These are phyloP conservation scores for Phytophthora nicotianae DNA, from an alignment of 352 stramenopile genomes.

Conservation along the genomic window DNA sequence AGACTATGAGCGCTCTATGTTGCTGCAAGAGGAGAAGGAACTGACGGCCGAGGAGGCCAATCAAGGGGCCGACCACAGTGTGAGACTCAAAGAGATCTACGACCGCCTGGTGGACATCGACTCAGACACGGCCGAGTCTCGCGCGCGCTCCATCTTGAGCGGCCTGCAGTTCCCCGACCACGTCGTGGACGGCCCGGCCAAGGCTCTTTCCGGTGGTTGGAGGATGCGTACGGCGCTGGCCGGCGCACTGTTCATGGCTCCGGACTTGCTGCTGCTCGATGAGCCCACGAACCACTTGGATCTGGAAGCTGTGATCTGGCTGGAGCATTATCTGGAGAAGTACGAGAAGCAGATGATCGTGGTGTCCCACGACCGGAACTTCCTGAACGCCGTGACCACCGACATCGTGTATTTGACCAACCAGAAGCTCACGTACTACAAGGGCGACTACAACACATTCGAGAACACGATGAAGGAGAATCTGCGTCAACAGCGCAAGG, in stretches of 20 bases:
- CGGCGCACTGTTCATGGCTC: slow-evolving; percentile 95
- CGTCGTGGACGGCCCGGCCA: slow-evolving; percentile 91
- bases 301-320: slow-evolving; percentile 92
- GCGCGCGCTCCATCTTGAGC: slow-evolving; percentile 91
- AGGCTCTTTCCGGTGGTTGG: slow-evolving; percentile 93
- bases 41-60: slow-evolving; percentile 52
- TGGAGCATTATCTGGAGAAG: slow-evolving; percentile 91
- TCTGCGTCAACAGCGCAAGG: slow-evolving; percentile 92
- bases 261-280: slow-evolving; percentile 95
- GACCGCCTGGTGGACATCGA: slow-evolving; percentile 91
- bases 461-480: slow-evolving; percentile 94
- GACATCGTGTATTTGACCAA: slow-evolving; percentile 95
- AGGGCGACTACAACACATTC: slow-evolving; percentile 97
- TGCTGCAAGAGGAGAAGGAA: slow-evolving; percentile 95
- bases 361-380: slow-evolving; percentile 96
- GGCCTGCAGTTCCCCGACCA: slow-evolving; percentile 94
- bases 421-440: slow-evolving; percentile 93
- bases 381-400: slow-evolving; percentile 96
- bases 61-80: slow-evolving; percentile 49
- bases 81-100: slow-evolving; percentile 82
- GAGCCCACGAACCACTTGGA: slow-evolving; percentile 95
- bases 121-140: slow-evolving; percentile 89
- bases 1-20: slow-evolving; percentile 93
- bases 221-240: slow-evolving; percentile 94
- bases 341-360: slow-evolving; percentile 95